These are phyloP conservation scores for Metschnikowia anglica DNA, from an alignment of 805 yeast species.

Conservation along the genomic window DNA sequence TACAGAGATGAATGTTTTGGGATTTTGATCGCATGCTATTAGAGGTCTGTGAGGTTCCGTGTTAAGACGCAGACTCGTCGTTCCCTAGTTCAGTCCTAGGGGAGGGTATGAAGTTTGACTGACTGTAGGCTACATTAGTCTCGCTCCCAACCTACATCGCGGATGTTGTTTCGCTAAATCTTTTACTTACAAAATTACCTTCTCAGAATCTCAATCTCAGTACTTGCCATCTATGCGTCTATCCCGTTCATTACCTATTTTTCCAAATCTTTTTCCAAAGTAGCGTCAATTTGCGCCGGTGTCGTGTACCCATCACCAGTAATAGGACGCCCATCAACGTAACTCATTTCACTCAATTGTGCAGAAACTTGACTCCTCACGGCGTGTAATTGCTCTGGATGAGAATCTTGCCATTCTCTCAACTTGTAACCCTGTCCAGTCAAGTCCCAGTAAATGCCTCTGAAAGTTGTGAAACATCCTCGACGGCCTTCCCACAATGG, in stretches of 20 bases:
- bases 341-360: constrained; percentile 11
- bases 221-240: too few species aligned
- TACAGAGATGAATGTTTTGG: too few species aligned
- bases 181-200: too few species aligned
- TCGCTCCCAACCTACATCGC: too few species aligned
- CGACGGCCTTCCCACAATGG: constrained; percentile 76
- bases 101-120: too few species aligned
- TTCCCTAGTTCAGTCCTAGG: too few species aligned
- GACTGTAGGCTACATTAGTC: too few species aligned
- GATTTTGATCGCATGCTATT: too few species aligned
- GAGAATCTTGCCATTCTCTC: constrained; percentile 68
- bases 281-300: constrained; percentile 16
- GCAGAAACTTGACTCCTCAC: constrained; percentile 61
- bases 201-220: too few species aligned
- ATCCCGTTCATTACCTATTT: not conserved
- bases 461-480: constrained; percentile 58
- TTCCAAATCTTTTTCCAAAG: constrained; percentile 9
- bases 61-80: too few species aligned
- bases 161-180: too few species aligned
- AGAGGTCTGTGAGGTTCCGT: too few species aligned
- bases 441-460: constrained; percentile 86
- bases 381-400: constrained; percentile 75
- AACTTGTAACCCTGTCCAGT: constrained; percentile 74
- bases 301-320: constrained; percentile 14
- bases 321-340: constrained; percentile 14